Conservation (phyloP, 805 yeast genomes). For the Cyberlindnera euphorbiae region DNA sequence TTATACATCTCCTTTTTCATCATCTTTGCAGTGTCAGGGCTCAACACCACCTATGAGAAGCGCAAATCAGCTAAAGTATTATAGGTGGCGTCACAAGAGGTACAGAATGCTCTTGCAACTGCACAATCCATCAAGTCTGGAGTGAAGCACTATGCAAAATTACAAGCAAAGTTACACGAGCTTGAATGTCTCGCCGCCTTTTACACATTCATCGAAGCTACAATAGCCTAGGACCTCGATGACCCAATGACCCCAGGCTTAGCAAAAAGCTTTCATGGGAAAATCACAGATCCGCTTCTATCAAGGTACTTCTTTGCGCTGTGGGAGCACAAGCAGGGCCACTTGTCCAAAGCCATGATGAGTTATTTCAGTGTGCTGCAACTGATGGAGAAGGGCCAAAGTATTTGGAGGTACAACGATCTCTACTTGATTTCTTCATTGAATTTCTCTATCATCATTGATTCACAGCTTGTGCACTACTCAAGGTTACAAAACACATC, state of each 20-base stretch:
- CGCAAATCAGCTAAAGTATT: constrained; percentile 17
- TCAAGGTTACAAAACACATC: constrained; percentile 4
- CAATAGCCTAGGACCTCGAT: constrained; percentile 8
- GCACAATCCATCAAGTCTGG: background rate
- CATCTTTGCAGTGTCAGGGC: constrained; percentile 10
- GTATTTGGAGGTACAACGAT: constrained; percentile 12
- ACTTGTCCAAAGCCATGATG: constrained; percentile 11
- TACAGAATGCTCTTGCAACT: background rate
- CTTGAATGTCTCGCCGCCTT: constrained; percentile 4
- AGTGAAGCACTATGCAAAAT: constrained; percentile 1
- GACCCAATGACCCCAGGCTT: background rate
- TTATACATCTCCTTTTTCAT: constrained; percentile 1
- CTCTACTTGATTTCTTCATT: constrained; percentile 12
- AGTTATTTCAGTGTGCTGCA: constrained; percentile 4
- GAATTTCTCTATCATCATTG: constrained; percentile 13
- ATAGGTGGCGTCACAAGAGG: background rate
- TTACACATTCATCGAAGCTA: constrained; percentile 14
- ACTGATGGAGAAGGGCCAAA: constrained; percentile 7
- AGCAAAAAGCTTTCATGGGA: background rate
- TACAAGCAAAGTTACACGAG: background rate
- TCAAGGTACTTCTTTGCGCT: constrained; percentile 9
- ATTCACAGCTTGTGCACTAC: constrained; percentile 12
- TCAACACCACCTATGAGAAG: constrained; percentile 19
- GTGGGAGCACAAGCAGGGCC: constrained; percentile 15
- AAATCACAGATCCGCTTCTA: constrained; percentile 1